Conservation (phyloP, 2,329 filamentous ascomycete species). For the Tolypocladium tropicale region DNA sequence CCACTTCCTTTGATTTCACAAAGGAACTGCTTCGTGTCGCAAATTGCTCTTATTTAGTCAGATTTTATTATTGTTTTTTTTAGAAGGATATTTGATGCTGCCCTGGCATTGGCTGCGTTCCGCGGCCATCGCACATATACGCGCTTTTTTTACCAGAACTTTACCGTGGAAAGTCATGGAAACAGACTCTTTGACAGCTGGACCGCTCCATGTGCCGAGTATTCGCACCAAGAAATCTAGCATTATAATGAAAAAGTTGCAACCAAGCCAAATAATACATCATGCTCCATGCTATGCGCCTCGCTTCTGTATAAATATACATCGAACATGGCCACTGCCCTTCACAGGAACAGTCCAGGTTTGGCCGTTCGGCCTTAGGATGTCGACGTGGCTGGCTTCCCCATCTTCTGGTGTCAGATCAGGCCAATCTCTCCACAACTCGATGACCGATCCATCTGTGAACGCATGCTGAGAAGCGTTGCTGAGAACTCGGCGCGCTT, state of each 20-base stretch:
- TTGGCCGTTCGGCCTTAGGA: conserved; percentile 5
- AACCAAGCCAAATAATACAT: neutral
- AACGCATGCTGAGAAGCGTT: conserved; percentile 27
- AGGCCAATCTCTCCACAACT: conserved; percentile 66
- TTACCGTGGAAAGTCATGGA: neutral
- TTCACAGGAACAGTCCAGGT: conserved; percentile 23
- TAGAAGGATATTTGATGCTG: no score
- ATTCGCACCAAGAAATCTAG: neutral
- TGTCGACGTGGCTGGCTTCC: conserved; percentile 14
- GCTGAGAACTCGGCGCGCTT: conserved; percentile 53
- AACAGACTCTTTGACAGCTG: neutral
- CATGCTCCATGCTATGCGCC: neutral
- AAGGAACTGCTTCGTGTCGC: neutral
- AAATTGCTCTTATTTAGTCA: no score
- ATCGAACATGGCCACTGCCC: conserved; percentile 38
- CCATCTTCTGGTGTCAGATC: conserved; percentile 24
- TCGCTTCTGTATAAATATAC: conserved; percentile 19
- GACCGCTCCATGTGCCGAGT: neutral
- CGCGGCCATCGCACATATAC: no score
- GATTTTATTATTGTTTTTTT: no score
- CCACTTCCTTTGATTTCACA: neutral
- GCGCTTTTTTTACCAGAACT: no score
- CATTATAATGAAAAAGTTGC: neutral
- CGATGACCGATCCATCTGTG: conserved; percentile 28
- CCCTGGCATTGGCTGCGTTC: no score